Conservation (phyloP, 805 yeast genomes). For the Suhomyces sp. region DNA sequence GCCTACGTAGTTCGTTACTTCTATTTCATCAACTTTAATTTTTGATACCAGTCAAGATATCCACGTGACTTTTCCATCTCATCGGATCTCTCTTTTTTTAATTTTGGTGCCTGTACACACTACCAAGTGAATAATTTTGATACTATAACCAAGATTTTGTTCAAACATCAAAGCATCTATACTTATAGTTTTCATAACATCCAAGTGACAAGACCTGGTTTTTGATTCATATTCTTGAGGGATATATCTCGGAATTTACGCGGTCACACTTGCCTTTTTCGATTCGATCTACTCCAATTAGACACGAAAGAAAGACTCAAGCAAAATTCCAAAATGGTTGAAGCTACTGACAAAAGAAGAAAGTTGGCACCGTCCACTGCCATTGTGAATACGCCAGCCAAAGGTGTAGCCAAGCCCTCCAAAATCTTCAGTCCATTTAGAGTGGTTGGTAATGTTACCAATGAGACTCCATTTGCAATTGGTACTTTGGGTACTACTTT, state of each 20-base stretch:
- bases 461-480: slow-evolving; percentile 78
- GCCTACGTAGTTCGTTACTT: neutral
- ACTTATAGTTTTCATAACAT: no score
- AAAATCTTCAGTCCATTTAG: slow-evolving; percentile 81
- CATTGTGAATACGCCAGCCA: slow-evolving; percentile 4
- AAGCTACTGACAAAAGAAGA: slow-evolving; percentile 34
- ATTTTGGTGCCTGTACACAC: no score
- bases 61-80: slow-evolving; percentile 3
- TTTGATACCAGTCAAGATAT: neutral
- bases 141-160: no score
- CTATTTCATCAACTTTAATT: no score
- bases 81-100: no score
- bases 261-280: no score
- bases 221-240: no score
- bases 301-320: neutral
- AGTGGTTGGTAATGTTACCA: slow-evolving; percentile 85
- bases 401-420: slow-evolving; percentile 20
- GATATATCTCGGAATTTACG: no score
- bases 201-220: no score
- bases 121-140: no score
- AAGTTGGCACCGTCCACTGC: slow-evolving; percentile 13
- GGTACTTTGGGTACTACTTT: slow-evolving; percentile 88
- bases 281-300: neutral
- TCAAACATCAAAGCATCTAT: no score
- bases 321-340: slow-evolving; percentile 16